Evolutionary conservation across 257 asterid species (phyloP), one percentile per base, ranked within the genome.

Genomic region (Coffea eugenioides): DNA sequence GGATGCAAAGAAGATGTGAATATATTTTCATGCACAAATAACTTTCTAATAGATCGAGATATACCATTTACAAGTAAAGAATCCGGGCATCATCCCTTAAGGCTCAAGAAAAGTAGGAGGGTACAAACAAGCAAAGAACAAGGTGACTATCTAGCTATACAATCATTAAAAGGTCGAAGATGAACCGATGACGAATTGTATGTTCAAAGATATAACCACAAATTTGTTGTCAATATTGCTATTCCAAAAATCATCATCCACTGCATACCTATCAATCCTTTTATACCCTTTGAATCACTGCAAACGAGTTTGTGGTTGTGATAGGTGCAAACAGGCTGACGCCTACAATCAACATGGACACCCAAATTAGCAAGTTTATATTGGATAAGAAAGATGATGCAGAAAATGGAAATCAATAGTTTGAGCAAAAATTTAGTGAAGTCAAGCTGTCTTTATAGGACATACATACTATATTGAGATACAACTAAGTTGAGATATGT

Each of bases 231-330:
- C 52, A 75, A 73, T 61, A 82, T 41, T 1, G 85, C 66, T 61
- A 87, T 43, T 25, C 86, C 86, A 49, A 89, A 75, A 82, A 85
- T 69, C 77, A 83, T 68, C 54, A 80, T 74, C 91, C 91, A 83
- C 79, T 85, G 80, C 74, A 64, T 85, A n/a, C 69, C 73, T 36
- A 48, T 52, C 27, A 73, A 54, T 31, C 83, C 79, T 66, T 31
- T 76, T 65, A 85, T 43, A 62, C 83, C 83, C 31, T 34, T 81
- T 25, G 97, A 81, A 77, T 88, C 88, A 57, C 93, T 82, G 82
- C 98, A 95, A 6, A 74, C 51, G 36, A 93, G 84, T 61, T 62
- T 86, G 71, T 84, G 82, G 88, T 86, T 73, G 75, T 95, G 98
- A 79, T 92, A 93, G 5, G 97, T 84, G 79, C 99, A 93, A 59